Evolutionary conservation across 768 basidiomycete species (phyloP).

Genomic region (Russula foetens): DNA sequence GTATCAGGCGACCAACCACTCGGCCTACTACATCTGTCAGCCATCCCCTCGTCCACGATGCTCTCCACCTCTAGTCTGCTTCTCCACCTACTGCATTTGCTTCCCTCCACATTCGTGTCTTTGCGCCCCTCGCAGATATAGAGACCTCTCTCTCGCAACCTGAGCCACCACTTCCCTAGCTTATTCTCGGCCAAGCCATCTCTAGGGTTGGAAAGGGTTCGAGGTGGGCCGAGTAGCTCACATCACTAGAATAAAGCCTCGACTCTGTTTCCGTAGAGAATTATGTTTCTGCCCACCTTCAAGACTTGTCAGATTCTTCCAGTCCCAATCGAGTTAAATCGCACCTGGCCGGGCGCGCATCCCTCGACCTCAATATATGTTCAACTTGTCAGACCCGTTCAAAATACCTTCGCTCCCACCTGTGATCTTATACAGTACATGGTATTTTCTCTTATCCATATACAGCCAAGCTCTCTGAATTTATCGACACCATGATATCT

Average conservation of each 20-base stretch:
- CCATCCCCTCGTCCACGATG: no score
- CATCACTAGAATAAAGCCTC: slow-evolving; percentile 70
- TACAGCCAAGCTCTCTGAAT: slow-evolving; percentile 42
- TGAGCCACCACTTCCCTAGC: no score
- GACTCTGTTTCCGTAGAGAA: slow-evolving; percentile 45
- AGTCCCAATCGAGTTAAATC: slow-evolving; percentile 42
- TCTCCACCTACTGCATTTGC: no score
- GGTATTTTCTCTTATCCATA: slow-evolving; percentile 32
- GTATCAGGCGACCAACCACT: slow-evolving; percentile 22
- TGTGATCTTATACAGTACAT: slow-evolving; percentile 45
- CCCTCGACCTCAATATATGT: slow-evolving; percentile 49
- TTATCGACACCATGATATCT: slow-evolving; percentile 53
- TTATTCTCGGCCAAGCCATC: no score
- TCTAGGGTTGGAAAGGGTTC: slow-evolving; percentile 37
- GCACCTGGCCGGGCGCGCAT: slow-evolving; percentile 45
- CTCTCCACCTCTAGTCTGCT: no score
- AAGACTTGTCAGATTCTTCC: slow-evolving; percentile 45
- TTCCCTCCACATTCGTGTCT: no score
- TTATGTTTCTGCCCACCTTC: slow-evolving; percentile 46
- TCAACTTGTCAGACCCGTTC: slow-evolving; percentile 54
- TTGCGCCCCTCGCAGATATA: no score
- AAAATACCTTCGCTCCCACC: slow-evolving; percentile 59
- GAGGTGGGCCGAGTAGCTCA: slow-evolving; percentile 39
- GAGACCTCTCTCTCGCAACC: no score
- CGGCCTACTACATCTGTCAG: slow-evolving; percentile 32